A percentile compares a stretch with the other conserved stretches of the same genome.
phyloP scores from a whole-genome alignment of 2,329 filamentous ascomycete species.

The Aspergillus cejpii region DNA sequence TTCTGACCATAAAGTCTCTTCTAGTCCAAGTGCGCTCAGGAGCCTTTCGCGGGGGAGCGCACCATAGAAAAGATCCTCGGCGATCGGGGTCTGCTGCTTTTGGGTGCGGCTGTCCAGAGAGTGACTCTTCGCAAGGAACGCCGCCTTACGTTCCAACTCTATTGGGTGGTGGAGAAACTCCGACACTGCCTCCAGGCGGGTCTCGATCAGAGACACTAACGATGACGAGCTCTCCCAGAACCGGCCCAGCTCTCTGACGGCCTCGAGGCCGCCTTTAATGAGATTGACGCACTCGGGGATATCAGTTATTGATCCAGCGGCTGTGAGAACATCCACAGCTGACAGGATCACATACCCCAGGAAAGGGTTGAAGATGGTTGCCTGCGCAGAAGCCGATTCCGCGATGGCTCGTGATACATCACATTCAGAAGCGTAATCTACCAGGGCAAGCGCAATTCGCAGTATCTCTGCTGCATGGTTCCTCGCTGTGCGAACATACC shows the following conservation, averaged over 20 bases:
- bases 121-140: conserved; percentile 32
- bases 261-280: conserved; percentile 48
- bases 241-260: conserved; percentile 50
- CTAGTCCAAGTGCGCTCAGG: conserved; percentile 29
- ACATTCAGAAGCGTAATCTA: conserved; percentile 21
- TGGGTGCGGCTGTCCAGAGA: conserved; percentile 34
- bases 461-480: conserved; percentile 51
- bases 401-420: conserved; percentile 15
- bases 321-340: conserved; percentile 60
- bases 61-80: conserved; percentile 42
- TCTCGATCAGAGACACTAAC: conserved; percentile 47
- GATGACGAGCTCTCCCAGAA: conserved; percentile 55
- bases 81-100: conserved; percentile 16
- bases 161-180: conserved; percentile 32
- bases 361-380: conserved; percentile 52
- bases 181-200: conserved; percentile 42
- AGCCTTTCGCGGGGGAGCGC: conserved; percentile 25
- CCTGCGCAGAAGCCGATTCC: conserved; percentile 23
- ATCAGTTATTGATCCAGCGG: conserved; percentile 50
- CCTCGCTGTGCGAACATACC: conserved; percentile 46
- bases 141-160: conserved; percentile 29
- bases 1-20: conserved; percentile 21
- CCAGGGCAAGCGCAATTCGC: conserved; percentile 33
- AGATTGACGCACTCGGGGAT: conserved; percentile 50
- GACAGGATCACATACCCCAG: conserved; percentile 56